Percentiles rank a stretch among this genome's conserved stretches.
Conservation (phyloP, 2,329 filamentous ascomycete species). For the Claviceps sp. region DNA sequence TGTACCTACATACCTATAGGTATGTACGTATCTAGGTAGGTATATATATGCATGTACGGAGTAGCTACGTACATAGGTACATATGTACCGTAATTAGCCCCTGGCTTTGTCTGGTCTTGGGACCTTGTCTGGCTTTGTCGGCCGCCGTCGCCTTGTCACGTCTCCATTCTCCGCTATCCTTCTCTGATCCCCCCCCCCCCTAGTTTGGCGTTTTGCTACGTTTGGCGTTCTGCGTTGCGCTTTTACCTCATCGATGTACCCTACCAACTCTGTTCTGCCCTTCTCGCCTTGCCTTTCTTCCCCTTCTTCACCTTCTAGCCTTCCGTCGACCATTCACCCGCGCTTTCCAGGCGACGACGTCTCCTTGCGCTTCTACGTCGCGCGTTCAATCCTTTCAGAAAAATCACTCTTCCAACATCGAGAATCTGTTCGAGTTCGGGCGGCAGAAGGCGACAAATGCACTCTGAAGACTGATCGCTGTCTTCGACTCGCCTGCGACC, state of each 20-base stretch:
- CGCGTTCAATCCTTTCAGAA: slow-evolving; percentile 8
- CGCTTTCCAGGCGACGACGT: slow-evolving; percentile 19
- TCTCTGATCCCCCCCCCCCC: slow-evolving; percentile 14
- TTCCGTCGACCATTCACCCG: slow-evolving; percentile 17
- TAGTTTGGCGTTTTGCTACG: neutral
- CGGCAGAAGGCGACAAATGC: slow-evolving; percentile 20
- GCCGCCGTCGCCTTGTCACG: slow-evolving; percentile 16
- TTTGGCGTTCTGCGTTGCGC: neutral
- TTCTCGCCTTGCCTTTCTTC: slow-evolving; percentile 14
- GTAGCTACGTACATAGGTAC: no score
- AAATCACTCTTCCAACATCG: slow-evolving; percentile 2
- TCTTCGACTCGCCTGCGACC: slow-evolving; percentile 10
- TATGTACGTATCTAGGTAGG: no score
- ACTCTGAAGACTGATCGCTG: slow-evolving; percentile 16
- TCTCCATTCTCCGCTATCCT: slow-evolving; percentile 15
- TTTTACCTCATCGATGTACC: slow-evolving; percentile 12
- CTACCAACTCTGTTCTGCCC: slow-evolving; percentile 8
- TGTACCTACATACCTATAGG: no score
- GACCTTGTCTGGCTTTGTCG: slow-evolving; percentile 3
- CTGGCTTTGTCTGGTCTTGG: no score
- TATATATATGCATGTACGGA: no score
- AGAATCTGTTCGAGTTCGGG: slow-evolving; percentile 13
- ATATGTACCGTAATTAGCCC: no score
- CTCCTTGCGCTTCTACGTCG: slow-evolving; percentile 12
- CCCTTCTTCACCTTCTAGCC: slow-evolving; percentile 14